Conservation (phyloP, 2,329 filamentous ascomycete genomes). For the Neophaeococcomyces aloes region DNA sequence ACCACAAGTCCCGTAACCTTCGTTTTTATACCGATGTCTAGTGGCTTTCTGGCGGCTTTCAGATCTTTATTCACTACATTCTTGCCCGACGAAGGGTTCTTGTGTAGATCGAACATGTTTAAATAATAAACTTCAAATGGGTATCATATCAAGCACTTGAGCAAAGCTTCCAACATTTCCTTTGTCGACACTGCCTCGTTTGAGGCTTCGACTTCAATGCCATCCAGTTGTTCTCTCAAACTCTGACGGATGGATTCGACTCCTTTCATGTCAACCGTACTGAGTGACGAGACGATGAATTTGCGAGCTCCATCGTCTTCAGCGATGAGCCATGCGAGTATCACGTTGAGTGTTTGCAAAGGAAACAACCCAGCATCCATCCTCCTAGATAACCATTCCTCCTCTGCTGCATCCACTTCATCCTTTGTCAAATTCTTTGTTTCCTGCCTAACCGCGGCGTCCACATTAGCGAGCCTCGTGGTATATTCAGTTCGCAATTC, state of each 20-base stretch:
- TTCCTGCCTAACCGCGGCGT: slow-evolving; percentile 53
- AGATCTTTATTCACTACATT: too few species aligned
- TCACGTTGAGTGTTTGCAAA: slow-evolving; percentile 70
- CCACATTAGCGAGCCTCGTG: slow-evolving; percentile 50
- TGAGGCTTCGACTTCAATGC: slow-evolving; percentile 43
- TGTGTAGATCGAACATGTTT: too few species aligned
- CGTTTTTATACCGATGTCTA: too few species aligned
- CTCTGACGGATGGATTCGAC: slow-evolving; percentile 55
- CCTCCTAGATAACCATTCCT: slow-evolving; percentile 63
- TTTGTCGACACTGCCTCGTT: slow-evolving; percentile 45
- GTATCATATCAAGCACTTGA: slow-evolving; percentile 33
- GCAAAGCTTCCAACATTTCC: slow-evolving; percentile 56
- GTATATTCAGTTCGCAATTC: slow-evolving; percentile 62
- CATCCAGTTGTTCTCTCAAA: slow-evolving; percentile 56
- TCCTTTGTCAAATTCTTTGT: slow-evolving; percentile 45
- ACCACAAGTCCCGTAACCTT: too few species aligned
- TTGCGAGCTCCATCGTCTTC: slow-evolving; percentile 69
- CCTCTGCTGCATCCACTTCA: slow-evolving; percentile 51
- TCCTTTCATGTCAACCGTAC: slow-evolving; percentile 53
- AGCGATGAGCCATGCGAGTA: slow-evolving; percentile 81
- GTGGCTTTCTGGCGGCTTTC: too few species aligned
- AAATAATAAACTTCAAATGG: background rate
- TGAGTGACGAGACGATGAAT: slow-evolving; percentile 54
- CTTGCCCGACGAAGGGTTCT: too few species aligned
- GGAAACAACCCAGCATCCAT: slow-evolving; percentile 78